A percentile compares a stretch with the other conserved stretches of the same genome.
phyloP scores from a whole-genome alignment of 306 rosid genomes.

The Cotoneaster glaucophyllus region DNA sequence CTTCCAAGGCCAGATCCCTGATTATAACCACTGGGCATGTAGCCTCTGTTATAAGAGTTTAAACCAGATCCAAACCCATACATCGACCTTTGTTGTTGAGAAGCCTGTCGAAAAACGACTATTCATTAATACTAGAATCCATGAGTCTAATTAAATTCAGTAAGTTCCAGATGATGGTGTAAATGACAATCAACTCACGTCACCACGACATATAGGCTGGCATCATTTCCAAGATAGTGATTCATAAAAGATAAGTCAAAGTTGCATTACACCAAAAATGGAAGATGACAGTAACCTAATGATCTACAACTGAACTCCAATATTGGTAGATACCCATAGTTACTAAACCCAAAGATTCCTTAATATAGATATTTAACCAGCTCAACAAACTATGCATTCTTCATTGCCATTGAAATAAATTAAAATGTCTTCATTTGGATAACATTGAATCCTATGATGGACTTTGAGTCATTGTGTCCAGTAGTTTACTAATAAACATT shows the following conservation, averaged over 20 bases:
- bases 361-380: not conserved
- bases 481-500: not conserved
- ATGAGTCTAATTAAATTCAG: not conserved
- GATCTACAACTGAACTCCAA: not conserved
- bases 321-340: not conserved
- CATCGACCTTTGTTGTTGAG: slow-evolving; percentile 58
- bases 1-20: slow-evolving; percentile 55
- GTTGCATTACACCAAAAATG: not conserved
- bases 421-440: not conserved
- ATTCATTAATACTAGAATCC: not conserved
- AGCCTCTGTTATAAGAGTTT: slow-evolving; percentile 55
- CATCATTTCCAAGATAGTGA: not conserved
- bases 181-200: not conserved
- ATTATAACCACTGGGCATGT: slow-evolving; percentile 41
- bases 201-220: not conserved
- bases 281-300: not conserved
- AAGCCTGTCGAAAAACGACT: slow-evolving; percentile 45
- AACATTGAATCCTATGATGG: not conserved
- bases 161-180: not conserved
- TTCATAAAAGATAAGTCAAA: not conserved
- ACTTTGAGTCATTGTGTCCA: not conserved
- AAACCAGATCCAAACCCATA: slow-evolving; percentile 77
- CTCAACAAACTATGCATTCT: not conserved
- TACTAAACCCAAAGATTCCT: not conserved
- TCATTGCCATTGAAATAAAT: not conserved